Evolutionary conservation across 495 filamentous ascomycete genomes (phyloP).

Genomic region (Aspergillus baeticus): DNA sequence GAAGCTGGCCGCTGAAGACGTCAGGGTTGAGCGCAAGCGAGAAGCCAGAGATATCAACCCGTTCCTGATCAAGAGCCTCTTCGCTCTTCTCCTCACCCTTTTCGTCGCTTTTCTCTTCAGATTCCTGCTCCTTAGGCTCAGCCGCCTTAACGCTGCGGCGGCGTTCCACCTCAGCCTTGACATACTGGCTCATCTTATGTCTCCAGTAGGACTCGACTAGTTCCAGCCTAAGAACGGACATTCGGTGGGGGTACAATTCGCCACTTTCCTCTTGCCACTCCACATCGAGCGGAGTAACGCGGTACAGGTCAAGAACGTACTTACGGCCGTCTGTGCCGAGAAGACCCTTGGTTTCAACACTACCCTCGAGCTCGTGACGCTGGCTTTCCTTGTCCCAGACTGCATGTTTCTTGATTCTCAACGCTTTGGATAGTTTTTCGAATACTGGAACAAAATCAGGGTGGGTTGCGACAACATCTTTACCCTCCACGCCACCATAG

Average conservation of each 20-base stretch:
- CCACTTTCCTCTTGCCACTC: conserved; percentile 78
- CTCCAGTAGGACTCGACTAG: conserved; percentile 82
- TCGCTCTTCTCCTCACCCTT: conserved; percentile 38
- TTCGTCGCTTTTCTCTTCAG: conserved; percentile 34
- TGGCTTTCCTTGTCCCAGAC: conserved; percentile 97
- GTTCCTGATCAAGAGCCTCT: conserved; percentile 48
- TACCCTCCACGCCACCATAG: conserved; percentile 97
- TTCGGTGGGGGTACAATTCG: conserved; percentile 82
- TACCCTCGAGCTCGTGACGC: conserved; percentile 88
- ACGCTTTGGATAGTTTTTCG: conserved; percentile 80
- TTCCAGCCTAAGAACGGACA: conserved; percentile 89
- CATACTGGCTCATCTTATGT: conserved; percentile 81
- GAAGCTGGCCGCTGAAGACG: conserved; percentile 87
- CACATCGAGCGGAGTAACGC: conserved; percentile 89
- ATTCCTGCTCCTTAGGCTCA: conserved; percentile 26
- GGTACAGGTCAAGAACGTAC: conserved; percentile 95
- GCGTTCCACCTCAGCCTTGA: conserved; percentile 69
- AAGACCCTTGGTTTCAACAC: conserved; percentile 97
- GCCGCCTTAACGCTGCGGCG: conserved; percentile 43
- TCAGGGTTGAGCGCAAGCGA: conserved; percentile 90
- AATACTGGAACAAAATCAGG: conserved; percentile 82
- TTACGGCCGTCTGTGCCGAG: conserved; percentile 96
- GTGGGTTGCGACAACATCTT: conserved; percentile 89
- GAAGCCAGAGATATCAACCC: conserved; percentile 83
- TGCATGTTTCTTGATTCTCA: conserved; percentile 88